phyloP scores from a whole-genome alignment of 2,329 filamentous ascomycete genomes.

The Alternaria rosae region DNA sequence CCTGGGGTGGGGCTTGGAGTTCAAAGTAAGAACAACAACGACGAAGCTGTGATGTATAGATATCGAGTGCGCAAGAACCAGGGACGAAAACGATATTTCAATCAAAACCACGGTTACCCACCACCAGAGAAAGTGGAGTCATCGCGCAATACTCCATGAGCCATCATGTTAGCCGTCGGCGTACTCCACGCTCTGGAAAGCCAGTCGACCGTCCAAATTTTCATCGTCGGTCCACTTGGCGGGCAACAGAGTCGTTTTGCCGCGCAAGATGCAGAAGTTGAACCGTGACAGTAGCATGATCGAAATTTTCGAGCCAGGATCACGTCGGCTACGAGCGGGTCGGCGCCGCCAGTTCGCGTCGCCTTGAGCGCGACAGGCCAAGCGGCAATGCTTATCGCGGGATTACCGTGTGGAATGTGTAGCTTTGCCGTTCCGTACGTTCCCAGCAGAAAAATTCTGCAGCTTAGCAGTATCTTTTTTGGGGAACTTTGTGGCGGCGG shows the following conservation, averaged over 20 bases:
- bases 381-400: constrained; percentile 4
- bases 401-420: constrained; percentile 9
- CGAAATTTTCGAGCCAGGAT: constrained; percentile 35
- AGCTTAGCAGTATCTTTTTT: constrained; percentile 20
- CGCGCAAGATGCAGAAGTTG: constrained; percentile 25
- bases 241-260: constrained; percentile 24
- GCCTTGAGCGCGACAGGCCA: constrained; percentile 15
- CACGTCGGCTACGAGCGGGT: constrained; percentile 35
- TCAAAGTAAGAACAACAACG: constrained; percentile 10
- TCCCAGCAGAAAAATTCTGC: constrained; percentile 38
- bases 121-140: constrained; percentile 23
- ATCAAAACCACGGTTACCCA: constrained; percentile 15
- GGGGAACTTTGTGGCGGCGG: constrained; percentile 24
- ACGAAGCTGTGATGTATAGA: constrained; percentile 23
- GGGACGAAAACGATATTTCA: constrained; percentile 31
- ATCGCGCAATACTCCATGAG: constrained; percentile 23
- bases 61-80: constrained; percentile 22
- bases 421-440: constrained; percentile 17
- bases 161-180: constrained; percentile 32
- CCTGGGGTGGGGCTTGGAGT: constrained; percentile 18
- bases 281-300: constrained; percentile 29
- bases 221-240: constrained; percentile 43
- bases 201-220: constrained; percentile 37
- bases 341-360: constrained; percentile 19
- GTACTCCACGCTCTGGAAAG: constrained; percentile 36